Conservation (phyloP, 768 basidiomycete species). For the Termitomyces heimii region DNA sequence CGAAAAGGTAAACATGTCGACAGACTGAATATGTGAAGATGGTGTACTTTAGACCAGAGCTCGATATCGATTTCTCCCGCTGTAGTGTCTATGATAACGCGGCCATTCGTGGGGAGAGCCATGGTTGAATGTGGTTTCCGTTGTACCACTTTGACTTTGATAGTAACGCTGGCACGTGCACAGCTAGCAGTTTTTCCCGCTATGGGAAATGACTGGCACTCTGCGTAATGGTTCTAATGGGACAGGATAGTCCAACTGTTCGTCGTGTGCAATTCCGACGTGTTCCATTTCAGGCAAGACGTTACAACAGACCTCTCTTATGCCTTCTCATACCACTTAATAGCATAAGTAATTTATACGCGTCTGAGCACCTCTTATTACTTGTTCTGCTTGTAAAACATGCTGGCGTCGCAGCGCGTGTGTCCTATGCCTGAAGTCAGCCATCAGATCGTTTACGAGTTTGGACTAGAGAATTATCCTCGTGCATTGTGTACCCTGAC, state of each 20-base stretch:
- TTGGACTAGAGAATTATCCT: neutral
- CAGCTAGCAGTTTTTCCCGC: no score
- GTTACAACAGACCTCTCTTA: no score
- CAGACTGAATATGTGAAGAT: neutral
- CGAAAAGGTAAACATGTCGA: neutral
- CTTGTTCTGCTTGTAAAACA: neutral
- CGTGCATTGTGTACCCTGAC: neutral
- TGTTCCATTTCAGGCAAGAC: no score
- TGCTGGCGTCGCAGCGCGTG: neutral
- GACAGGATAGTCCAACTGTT: no score
- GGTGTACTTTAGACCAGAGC: slow-evolving; percentile 82
- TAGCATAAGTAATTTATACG: neutral
- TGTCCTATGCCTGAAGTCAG: neutral
- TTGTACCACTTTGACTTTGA: neutral
- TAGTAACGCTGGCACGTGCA: neutral
- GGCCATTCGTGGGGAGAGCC: slow-evolving; percentile 82
- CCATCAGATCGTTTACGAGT: neutral
- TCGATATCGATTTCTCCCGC: slow-evolving; percentile 87
- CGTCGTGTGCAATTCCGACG: no score
- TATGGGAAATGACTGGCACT: no score
- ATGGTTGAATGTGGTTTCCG: slow-evolving; percentile 27
- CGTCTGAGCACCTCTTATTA: neutral
- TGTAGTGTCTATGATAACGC: slow-evolving; percentile 85
- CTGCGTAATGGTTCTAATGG: no score
- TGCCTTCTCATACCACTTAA: neutral